phyloP scores from a whole-genome alignment of 73 alveolate genomes.

The Tetrahymena borealis region DNA sequence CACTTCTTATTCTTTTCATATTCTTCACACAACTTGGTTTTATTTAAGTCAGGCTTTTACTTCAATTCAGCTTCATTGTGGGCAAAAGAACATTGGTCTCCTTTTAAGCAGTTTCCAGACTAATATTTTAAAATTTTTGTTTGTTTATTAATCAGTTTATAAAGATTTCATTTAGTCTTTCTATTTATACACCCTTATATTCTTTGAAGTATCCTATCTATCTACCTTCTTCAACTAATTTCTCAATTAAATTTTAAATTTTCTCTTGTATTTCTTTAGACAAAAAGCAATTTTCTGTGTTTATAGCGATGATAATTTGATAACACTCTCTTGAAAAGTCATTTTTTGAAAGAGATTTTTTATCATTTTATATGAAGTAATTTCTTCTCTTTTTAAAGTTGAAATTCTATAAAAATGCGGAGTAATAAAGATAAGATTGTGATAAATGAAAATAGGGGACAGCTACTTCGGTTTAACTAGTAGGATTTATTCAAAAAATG shows the following conservation, averaged over 20 bases:
- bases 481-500: background rate
- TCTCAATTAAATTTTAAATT: too few relatives aligned
- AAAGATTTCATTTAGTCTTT: background rate
- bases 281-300: too few relatives aligned
- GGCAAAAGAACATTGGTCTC: background rate
- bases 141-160: background rate
- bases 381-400: background rate
- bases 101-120: background rate
- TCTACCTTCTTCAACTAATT: too few relatives aligned
- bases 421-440: background rate
- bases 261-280: too few relatives aligned
- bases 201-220: too few relatives aligned
- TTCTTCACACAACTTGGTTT: background rate
- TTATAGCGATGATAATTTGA: too few relatives aligned
- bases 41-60: background rate
- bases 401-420: background rate
- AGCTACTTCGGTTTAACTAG: background rate
- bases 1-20: background rate
- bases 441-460: background rate
- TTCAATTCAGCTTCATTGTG: background rate
- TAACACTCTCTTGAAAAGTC: too few relatives aligned
- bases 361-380: too few relatives aligned
- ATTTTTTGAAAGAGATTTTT: background rate
- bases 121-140: background rate
- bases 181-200: too few relatives aligned